Evolutionary conservation across 441 rosid species (phyloP).

Genomic region (Corymbia calophylla): DNA sequence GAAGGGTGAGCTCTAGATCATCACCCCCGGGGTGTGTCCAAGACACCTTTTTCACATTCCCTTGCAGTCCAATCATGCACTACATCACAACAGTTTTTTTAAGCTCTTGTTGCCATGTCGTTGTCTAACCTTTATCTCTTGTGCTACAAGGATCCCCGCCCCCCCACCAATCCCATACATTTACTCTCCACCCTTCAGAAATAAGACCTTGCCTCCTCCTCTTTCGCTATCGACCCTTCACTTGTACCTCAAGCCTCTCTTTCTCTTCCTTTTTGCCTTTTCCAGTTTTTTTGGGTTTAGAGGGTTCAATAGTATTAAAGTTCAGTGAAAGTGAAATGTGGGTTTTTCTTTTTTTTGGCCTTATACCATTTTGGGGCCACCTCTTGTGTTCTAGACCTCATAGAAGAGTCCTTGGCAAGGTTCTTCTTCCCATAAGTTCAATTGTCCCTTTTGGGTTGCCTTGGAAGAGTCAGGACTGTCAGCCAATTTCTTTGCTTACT

Average conservation of each 20-base stretch:
- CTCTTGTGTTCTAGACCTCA: slow-evolving; percentile 6
- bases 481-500: slow-evolving; percentile 16
- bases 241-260: slow-evolving; percentile 30
- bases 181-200: background rate
- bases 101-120: slow-evolving; percentile 51
- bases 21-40: slow-evolving; percentile 4
- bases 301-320: background rate
- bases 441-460: slow-evolving; percentile 20
- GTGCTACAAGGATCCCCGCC: slow-evolving; percentile 43
- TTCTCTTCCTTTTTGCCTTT: background rate
- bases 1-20: slow-evolving; percentile 14
- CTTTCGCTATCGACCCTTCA: background rate
- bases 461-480: slow-evolving; percentile 21
- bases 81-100: slow-evolving; percentile 11
- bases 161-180: slow-evolving; percentile 51
- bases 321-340: background rate
- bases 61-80: slow-evolving; percentile 39
- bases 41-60: slow-evolving; percentile 12
- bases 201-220: slow-evolving; percentile 1
- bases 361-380: background rate
- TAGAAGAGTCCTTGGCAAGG: slow-evolving; percentile 11
- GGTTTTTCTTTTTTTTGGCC: background rate
- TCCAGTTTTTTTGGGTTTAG: background rate
- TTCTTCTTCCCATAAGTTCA: background rate
- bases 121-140: slow-evolving; percentile 44